These are phyloP conservation scores for Termitomyces sp. DNA, from an alignment of 768 basidiomycete genomes.

Conservation along the genomic window DNA sequence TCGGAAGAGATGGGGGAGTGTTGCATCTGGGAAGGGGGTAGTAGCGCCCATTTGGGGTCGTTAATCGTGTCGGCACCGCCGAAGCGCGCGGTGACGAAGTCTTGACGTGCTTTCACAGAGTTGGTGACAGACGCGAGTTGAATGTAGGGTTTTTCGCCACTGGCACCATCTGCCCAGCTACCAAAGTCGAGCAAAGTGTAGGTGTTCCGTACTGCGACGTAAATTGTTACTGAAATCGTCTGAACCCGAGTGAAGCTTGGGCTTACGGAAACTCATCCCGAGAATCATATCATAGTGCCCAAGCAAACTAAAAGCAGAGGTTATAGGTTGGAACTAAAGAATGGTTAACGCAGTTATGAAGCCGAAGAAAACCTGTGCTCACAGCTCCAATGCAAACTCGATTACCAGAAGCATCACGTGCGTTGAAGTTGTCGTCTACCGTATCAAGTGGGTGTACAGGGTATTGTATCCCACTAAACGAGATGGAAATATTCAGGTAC, in stretches of 20 bases:
- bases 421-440: slow-evolving; percentile 51
- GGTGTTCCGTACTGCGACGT: slow-evolving; percentile 60
- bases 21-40: slow-evolving; percentile 52
- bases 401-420: slow-evolving; percentile 41
- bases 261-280: slow-evolving; percentile 73
- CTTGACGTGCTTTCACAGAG: slow-evolving; percentile 43
- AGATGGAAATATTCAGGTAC: slow-evolving; percentile 63
- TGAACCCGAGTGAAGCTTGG: background rate
- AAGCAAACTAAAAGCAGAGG: slow-evolving; percentile 69
- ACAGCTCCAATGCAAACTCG: slow-evolving; percentile 65
- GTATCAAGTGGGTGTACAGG: slow-evolving; percentile 73
- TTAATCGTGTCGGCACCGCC: slow-evolving; percentile 52
- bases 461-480: slow-evolving; percentile 61
- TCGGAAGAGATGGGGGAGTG: slow-evolving; percentile 56
- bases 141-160: slow-evolving; percentile 54
- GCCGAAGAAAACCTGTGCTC: slow-evolving; percentile 16
- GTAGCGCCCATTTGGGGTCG: slow-evolving; percentile 48
- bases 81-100: slow-evolving; percentile 61
- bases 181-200: slow-evolving; percentile 74
- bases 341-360: background rate
- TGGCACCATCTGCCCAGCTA: slow-evolving; percentile 48
- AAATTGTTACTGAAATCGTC: slow-evolving; percentile 1
- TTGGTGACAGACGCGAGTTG: slow-evolving; percentile 63
- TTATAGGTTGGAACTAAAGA: slow-evolving; percentile 74
- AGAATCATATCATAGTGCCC: slow-evolving; percentile 81